Percentiles rank a stretch among this genome's conserved stretches.
Evolutionary conservation across 23 red algal genomes (phyloP).

Genomic region (Gracilaria gracilis): DNA sequence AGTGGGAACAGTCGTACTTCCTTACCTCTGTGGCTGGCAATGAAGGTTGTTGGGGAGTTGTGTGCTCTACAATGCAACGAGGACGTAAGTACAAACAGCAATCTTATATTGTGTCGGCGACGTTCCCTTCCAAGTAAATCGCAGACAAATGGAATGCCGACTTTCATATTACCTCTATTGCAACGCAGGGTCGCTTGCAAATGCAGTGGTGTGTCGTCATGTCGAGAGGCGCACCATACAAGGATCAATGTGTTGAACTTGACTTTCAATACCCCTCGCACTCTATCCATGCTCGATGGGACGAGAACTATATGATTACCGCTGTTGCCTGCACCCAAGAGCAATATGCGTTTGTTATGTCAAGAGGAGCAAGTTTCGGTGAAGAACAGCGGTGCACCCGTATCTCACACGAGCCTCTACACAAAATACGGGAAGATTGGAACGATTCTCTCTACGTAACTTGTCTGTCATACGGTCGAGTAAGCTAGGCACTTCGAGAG

Average conservation of each 20-base stretch:
- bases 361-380: slow-evolving; percentile 85
- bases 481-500: slow-evolving; percentile 58
- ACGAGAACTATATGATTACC: slow-evolving; percentile 99
- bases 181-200: slow-evolving; percentile 89
- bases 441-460: slow-evolving; percentile 92
- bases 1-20: slow-evolving; percentile 98
- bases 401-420: slow-evolving; percentile 94
- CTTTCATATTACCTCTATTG: slow-evolving; percentile 96
- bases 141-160: slow-evolving; percentile 95
- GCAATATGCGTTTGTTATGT: slow-evolving; percentile 95
- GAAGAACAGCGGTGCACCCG: slow-evolving; percentile 98
- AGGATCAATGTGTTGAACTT: slow-evolving; percentile 96
- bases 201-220: slow-evolving; percentile 99
- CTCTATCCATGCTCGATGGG: slow-evolving; percentile 96
- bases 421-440: slow-evolving; percentile 99
- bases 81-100: slow-evolving; percentile 94
- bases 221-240: slow-evolving; percentile 92
- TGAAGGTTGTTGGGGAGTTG: slow-evolving; percentile 94
- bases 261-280: slow-evolving; percentile 98
- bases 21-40: slow-evolving; percentile 95
- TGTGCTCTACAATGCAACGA: slow-evolving; percentile 95
- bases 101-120: slow-evolving; percentile 98
- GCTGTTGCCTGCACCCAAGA: slow-evolving; percentile 90
- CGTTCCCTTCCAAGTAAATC: slow-evolving; percentile 99
- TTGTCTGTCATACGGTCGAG: slow-evolving; percentile 86